Conservation (phyloP, 495 filamentous ascomycete species). For the Monascus purpureus region DNA sequence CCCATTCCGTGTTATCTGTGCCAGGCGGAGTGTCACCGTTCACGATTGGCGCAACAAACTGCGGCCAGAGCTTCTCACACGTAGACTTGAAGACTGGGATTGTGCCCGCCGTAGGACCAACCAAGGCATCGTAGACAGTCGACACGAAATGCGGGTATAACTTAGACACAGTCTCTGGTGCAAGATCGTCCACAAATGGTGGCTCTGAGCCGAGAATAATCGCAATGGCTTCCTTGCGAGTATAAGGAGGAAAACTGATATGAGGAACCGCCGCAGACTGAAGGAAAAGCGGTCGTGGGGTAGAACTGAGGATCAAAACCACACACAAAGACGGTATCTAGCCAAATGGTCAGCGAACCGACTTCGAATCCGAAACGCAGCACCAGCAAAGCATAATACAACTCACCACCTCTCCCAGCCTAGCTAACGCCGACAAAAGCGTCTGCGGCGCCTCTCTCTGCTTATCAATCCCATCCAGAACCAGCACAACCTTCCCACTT, state of each 20-base stretch:
- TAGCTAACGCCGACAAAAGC: slow-evolving; percentile 65
- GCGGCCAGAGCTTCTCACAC: slow-evolving; percentile 60
- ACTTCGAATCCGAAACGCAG: too few relatives aligned
- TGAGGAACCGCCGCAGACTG: slow-evolving; percentile 60
- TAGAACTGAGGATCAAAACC: slow-evolving; percentile 58
- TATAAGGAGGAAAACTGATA: slow-evolving; percentile 76
- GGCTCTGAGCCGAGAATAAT: slow-evolving; percentile 47
- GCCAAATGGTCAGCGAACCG: slow-evolving; percentile 6
- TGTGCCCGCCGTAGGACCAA: slow-evolving; percentile 31
- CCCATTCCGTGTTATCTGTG: slow-evolving; percentile 42
- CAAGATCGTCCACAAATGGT: slow-evolving; percentile 16
- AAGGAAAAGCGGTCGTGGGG: slow-evolving; percentile 56
- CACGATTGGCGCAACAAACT: slow-evolving; percentile 45
- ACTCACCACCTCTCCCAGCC: slow-evolving; percentile 64
- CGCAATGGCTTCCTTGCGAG: slow-evolving; percentile 56
- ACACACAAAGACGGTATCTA: slow-evolving; percentile 72
- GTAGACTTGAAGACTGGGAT: slow-evolving; percentile 26
- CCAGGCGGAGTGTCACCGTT: slow-evolving; percentile 22
- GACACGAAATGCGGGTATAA: slow-evolving; percentile 31
- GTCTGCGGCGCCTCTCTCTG: slow-evolving; percentile 72
- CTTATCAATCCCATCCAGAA: slow-evolving; percentile 82
- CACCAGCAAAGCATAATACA: too few relatives aligned
- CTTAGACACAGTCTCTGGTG: slow-evolving; percentile 13
- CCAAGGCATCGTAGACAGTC: slow-evolving; percentile 25
- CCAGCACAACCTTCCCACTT: slow-evolving; percentile 53